Percentiles rank a stretch among this genome's conserved stretches.
These are phyloP conservation scores for Ophiosphaerella narmari DNA, from an alignment of 2,329 filamentous ascomycete species.

Conservation along the genomic window DNA sequence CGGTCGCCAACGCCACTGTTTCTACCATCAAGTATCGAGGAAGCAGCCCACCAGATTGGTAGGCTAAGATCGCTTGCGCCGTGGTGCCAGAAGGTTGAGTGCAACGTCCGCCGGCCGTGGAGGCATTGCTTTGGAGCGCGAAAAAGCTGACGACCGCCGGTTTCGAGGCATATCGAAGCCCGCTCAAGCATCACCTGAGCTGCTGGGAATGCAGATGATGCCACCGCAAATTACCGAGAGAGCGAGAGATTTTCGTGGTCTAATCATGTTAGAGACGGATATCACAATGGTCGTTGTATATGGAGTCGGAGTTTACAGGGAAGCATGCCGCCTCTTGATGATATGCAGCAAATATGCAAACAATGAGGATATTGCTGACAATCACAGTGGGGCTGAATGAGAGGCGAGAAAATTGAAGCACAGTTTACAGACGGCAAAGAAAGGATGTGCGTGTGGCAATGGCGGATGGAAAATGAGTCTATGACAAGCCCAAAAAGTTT, in stretches of 20 bases:
- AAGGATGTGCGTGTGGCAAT: conserved; percentile 15
- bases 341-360: conserved; percentile 1
- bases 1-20: conserved; percentile 16
- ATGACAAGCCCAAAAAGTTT: conserved; percentile 31
- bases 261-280: conserved; percentile 6
- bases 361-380: neutral
- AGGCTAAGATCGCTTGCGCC: conserved; percentile 54
- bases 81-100: conserved; percentile 62
- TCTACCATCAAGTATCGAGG: conserved; percentile 9
- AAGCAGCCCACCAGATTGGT: conserved; percentile 35
- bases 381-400: neutral
- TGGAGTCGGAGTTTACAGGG: conserved; percentile 17
- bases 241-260: conserved; percentile 4
- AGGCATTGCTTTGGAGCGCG: conserved; percentile 46
- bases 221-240: conserved; percentile 27
- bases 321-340: conserved; percentile 20
- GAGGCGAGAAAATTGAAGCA: conserved; percentile 5
- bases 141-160: conserved; percentile 58
- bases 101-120: conserved; percentile 55
- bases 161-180: conserved; percentile 62
- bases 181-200: conserved; percentile 61
- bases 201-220: conserved; percentile 23
- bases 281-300: neutral
- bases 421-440: conserved; percentile 6
- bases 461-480: conserved; percentile 11